Conservation (phyloP, 257 asterid species). For the Fraxinus anomala region DNA sequence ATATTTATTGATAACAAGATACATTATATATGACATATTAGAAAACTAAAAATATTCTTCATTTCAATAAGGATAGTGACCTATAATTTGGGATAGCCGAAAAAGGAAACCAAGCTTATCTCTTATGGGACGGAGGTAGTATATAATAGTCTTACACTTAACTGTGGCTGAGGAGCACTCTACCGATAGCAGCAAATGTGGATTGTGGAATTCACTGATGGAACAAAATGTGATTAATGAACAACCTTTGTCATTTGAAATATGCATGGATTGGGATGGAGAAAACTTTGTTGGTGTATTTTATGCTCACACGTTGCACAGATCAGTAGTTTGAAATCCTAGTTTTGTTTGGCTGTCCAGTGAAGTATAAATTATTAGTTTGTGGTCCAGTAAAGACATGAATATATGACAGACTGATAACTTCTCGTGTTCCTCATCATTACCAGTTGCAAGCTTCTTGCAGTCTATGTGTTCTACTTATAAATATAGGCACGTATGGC, state of each 20-base stretch:
- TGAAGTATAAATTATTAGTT: not conserved
- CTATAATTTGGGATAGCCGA: too few species aligned
- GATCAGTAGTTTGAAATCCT: not conserved
- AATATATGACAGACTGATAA: not conserved
- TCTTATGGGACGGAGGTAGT: too few species aligned
- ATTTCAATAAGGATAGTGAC: too few species aligned
- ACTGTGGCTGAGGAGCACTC: not conserved
- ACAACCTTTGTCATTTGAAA: not conserved
- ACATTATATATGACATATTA: too few species aligned
- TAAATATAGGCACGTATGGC: not conserved
- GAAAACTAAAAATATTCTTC: too few species aligned
- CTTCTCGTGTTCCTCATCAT: not conserved
- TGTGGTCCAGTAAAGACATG: not conserved
- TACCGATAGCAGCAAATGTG: not conserved
- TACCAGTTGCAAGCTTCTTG: not conserved
- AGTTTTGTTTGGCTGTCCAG: not conserved
- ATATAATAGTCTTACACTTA: not conserved
- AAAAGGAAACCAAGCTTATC: too few species aligned
- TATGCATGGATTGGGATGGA: not conserved
- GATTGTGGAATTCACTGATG: not conserved
- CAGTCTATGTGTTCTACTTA: not conserved
- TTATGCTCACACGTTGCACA: not conserved
- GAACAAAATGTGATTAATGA: not conserved
- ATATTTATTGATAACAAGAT: too few species aligned
- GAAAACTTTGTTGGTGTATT: not conserved